Evolutionary conservation across 176 grass and related monocot genomes (phyloP), one percentile per base, ranked within the genome.

Genomic region (Eleusine indica): DNA sequence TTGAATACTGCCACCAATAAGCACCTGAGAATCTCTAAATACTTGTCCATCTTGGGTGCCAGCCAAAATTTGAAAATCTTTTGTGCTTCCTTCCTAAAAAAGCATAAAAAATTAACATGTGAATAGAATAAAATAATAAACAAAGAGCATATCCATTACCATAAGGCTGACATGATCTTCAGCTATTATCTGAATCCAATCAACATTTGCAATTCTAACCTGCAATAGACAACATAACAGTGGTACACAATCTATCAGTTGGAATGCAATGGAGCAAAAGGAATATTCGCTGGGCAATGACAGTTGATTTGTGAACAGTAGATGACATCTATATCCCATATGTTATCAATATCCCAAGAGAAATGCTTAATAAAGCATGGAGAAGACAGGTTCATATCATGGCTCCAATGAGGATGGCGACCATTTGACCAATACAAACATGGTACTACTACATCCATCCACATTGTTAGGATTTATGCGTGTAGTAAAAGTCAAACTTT

Each of bases 121-220:
- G 52, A 35, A 75, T 22, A 69, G 74, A 43, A 85, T 53, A 28
- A 80, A 22, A 62, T 52, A 47, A 60, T 32, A 66, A 88, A 19
- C 75, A 85, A 57, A 84, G 67, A 65, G 37, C 53, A 86, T 16
- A 78, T 77, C 38, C 49, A 54, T 14, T 96, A 98, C 96, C 96
- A 95, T 93, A 84, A 98, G 82, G 84, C 89, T 91, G 68, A 98
- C 90, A 66, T 98, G 88, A 28, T 91, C 90, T 77, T 88, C 88
- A 73, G 92, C 75, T 19, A 91, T 80, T 91, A 98, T 93, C 85
- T 95, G 83, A 89, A 93, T 88, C 96, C 96, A 95, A 48, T 98
- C 96, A 57, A 93, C 88, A 80, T 91, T 95, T 89, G 92, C 92
- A 75, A 98, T 92, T 84, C 89, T 93, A 67, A 84, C 82, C 96